Base-by-base conservation (phyloP, 805 yeast species). In the Suhomyces sp. region DNA sequence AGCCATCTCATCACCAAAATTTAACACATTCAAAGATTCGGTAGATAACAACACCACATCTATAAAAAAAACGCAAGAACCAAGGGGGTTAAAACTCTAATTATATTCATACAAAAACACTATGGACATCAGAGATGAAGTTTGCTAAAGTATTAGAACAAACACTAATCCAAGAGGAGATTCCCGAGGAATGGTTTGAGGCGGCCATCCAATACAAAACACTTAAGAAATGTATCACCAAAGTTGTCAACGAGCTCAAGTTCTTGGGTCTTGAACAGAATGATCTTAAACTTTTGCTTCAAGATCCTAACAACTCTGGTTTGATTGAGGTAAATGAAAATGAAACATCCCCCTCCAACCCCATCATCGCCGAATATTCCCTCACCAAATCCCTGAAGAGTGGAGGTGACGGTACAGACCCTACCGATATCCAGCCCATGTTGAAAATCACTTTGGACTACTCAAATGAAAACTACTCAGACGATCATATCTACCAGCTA, bases 151-250 rank as follows among this genome's bases (percentile, higher is more conserved):
- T 75, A 5, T 74, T 81, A 38, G 83, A 83, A 50, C 77, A 80
- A 47, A 73, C 79, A 2, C 66, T 84, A 16, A 65, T 65, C 23
- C 81, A 74, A 36, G 82, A 79, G 31, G 70, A 72, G 2, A 65
- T 83, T 11, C 91, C 91, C 5, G 67, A 63, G 18, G 81, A 77
- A 15, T 83, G 93, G 93, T 61, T 74, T 0, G 72, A 67, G 19
- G 72, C 76, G 5, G 85, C 88, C 10, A 82, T 83, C 29, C 85
- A 82, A 45, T 83, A 83, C 54, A 83, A 83, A 53, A 72, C 77
- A 3, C 55, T 83, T 39, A 83, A 83, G 52, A 84, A 83, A 51
- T 70, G 78, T 38, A 81, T 83, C 39, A 74, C 74, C 40, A 68
- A 66, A 40, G 84, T 83, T 11, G 88, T 82, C 11, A 60, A 65